Base-by-base conservation (phyloP, 1,139 yeast species). In the Tardiomyces blankii region DNA sequence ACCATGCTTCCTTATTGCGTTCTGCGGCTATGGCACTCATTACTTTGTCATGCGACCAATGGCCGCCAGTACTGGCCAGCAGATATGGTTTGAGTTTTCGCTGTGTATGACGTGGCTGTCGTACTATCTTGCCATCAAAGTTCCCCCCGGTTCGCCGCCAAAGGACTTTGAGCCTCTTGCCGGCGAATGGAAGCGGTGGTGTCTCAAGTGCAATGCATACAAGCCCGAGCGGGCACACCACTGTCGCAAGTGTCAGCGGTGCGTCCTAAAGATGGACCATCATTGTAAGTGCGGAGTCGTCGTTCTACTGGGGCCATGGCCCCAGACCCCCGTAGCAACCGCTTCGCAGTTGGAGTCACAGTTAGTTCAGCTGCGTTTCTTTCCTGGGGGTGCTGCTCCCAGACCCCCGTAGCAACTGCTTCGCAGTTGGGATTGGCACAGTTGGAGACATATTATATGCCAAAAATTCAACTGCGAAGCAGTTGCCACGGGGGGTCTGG, bases 191-290 rank as follows among this genome's bases (percentile, higher is more conserved):
- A 68, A 68, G 46, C 69, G 78, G 45, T 80, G 77, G 72, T 84
- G 93, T 58, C 59, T 66, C 46, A 83, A 82, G 56, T 86, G 95
- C 60, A 56, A 76, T 30, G 62, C 58, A 18, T 77, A 72, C 58
- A 85, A 85, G 58, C 94, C 94, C 0, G 87, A 80, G 57, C 67
- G 95, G 43, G 61, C 86, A 1, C 95, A 86, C 58, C 95, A 86
- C 61, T 85, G 95, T 62, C 78, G 78, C 35, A 60, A 62, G 33
- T 68, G 73, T 54, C 54, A 58, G 32, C 55, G 55, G 35, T 86
- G 95, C 58, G 80, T 85, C 13, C 61, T 84, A 46, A 75, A 74
- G 56, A 86, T 85, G 95, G 95, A 85, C 62, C 95, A 85, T 61
- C 94, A 85, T 62, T 78, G 35, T 30, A 21, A 21, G 25, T 21